phyloP scores from a whole-genome alignment of 768 basidiomycete genomes.

The Chalciporus sphaerocephalus region DNA sequence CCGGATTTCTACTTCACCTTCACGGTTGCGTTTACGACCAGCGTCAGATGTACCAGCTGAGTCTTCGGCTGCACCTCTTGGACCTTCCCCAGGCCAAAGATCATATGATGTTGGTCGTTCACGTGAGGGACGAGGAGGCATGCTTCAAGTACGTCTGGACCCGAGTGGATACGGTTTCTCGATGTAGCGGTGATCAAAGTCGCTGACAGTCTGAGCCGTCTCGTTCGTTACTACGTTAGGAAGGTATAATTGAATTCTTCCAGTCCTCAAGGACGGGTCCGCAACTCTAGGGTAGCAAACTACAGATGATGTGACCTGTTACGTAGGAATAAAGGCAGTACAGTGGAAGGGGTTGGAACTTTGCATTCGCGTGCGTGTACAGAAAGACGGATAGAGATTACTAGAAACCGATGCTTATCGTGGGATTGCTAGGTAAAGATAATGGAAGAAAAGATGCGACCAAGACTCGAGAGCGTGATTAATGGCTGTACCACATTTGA shows the following conservation, averaged over 20 bases:
- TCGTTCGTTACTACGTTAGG: too few relatives aligned
- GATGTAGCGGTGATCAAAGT: too few relatives aligned
- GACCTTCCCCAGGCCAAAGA: constrained; percentile 44
- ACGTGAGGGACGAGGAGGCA: neutral
- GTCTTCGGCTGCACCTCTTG: constrained; percentile 14
- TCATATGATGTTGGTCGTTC: constrained; percentile 41
- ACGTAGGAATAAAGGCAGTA: constrained; percentile 10
- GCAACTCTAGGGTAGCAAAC: constrained; percentile 12
- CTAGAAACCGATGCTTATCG: constrained; percentile 4
- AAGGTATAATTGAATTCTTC: too few relatives aligned
- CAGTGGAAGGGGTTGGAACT: constrained; percentile 10
- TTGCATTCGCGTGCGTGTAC: constrained; percentile 6
- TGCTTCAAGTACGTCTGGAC: constrained; percentile 9
- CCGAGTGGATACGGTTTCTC: too few relatives aligned
- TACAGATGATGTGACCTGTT: constrained; percentile 7
- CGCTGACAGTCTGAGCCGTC: too few relatives aligned
- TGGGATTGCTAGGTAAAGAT: constrained; percentile 14
- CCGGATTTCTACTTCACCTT: constrained; percentile 8
- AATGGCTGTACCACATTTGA: constrained; percentile 17
- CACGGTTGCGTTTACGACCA: constrained; percentile 26
- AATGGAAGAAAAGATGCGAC: constrained; percentile 3
- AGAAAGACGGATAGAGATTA: constrained; percentile 11
- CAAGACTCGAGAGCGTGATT: constrained; percentile 2
- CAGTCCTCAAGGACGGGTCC: constrained; percentile 7
- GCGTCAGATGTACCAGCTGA: constrained; percentile 25